These are phyloP conservation scores for Cyberlindnera bimundalis DNA, from an alignment of 805 yeast genomes.

Conservation along the genomic window DNA sequence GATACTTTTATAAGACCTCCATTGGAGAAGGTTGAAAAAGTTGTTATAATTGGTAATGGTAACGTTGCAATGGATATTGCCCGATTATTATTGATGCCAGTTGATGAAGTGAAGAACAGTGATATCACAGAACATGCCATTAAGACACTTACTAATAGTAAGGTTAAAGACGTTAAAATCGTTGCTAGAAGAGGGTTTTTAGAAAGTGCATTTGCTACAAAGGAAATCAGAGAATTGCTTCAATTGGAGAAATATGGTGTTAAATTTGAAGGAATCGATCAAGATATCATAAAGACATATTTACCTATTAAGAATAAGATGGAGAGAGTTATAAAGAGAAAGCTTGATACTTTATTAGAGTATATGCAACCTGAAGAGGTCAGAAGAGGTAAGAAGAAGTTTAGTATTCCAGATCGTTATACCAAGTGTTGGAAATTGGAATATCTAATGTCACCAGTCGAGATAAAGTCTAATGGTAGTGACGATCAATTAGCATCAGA, in stretches of 20 bases:
- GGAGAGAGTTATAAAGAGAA: slow-evolving; percentile 48
- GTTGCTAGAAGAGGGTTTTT: slow-evolving; percentile 84
- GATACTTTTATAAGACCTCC: slow-evolving; percentile 48
- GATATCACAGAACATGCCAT: slow-evolving; percentile 71
- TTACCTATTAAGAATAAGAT: slow-evolving; percentile 64
- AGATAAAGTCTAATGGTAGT: slow-evolving; percentile 35
- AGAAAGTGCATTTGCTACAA: slow-evolving; percentile 87
- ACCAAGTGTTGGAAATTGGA: slow-evolving; percentile 57
- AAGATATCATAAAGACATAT: slow-evolving; percentile 31
- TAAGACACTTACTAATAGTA: slow-evolving; percentile 45
- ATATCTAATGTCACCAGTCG: slow-evolving; percentile 64
- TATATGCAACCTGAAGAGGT: slow-evolving; percentile 37
- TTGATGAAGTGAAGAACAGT: slow-evolving; percentile 57
- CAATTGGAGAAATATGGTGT: slow-evolving; percentile 51
- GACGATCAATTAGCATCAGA: slow-evolving; percentile 35
- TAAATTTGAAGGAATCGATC: slow-evolving; percentile 44
- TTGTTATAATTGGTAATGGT: slow-evolving; percentile 91
- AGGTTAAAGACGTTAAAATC: slow-evolving; percentile 62
- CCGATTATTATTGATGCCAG: slow-evolving; percentile 64
- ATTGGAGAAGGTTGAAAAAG: slow-evolving; percentile 57
- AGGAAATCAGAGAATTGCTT: slow-evolving; percentile 83
- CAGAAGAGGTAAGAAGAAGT: slow-evolving; percentile 21
- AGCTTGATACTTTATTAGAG: slow-evolving; percentile 59
- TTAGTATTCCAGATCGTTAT: slow-evolving; percentile 14
- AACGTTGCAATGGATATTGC: slow-evolving; percentile 94